Base-by-base conservation (phyloP, 345 rosid genomes). In the Tarenaya hassleriana region DNA sequence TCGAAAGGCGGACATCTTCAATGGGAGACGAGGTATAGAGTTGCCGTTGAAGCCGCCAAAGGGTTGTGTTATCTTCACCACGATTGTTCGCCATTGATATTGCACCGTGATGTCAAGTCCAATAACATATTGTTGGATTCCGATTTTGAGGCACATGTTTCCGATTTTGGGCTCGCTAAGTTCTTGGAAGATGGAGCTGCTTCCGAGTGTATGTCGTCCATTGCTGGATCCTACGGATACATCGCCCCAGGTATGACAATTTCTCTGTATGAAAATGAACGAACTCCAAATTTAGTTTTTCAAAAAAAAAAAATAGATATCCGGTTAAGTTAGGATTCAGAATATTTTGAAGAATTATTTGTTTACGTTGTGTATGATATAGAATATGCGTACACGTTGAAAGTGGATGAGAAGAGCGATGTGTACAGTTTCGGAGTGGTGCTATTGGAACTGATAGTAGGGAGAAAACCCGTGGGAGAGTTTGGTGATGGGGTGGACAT, bases 401-500 rank as follows among this genome's bases (percentile, higher is more conserved):
- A 77, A 50, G 91, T 90, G 49, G 95, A 86, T 16, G 86, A 82
- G 80, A 90, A 90, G 63, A 86, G 94, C 40, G 97, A 90, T 47
- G 97, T 90, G 14, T 90, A 90, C 61, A 90, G 97, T 45, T 86
- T 86, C 10, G 95, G 97, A 0, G 97, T 90, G 0, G 85, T 90
- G 40, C 60, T 90, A 44, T 54, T 90, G 67, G 97, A 90, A 76
- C 71, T 90, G 27, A 72, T 90, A 51, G 73, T 91, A 0, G 97
- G 97, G 15, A 73, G 81, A 45, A 83, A 62, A 77, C 95, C 97
- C 0, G 94, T 90, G 19, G 95, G 97, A 21, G 94, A 82, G 34
- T 86, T 90, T 48, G 97, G 91, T n/a, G 97, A 90, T 8, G 95
- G 95, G 10, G 94, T 86, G 56, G 95, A 90, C 72, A 90, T 90